Conservation (phyloP, 2,329 filamentous ascomycete species). For the Aspergillus neotritici region DNA sequence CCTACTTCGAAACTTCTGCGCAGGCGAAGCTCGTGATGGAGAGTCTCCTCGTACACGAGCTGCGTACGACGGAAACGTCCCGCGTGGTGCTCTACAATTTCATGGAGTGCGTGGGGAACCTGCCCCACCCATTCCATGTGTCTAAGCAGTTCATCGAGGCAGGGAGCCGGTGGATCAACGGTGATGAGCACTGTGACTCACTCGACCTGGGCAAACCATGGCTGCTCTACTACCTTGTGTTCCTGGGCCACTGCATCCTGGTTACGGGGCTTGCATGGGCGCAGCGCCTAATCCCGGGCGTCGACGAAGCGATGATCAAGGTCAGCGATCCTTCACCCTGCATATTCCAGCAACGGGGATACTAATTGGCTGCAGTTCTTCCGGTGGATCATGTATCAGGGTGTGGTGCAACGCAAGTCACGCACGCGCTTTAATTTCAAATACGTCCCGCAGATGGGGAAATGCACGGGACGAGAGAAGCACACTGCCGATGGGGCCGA, state of each 20-base stretch:
- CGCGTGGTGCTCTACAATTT: constrained; percentile 36
- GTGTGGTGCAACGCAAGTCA: constrained; percentile 27
- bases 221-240: constrained; percentile 10
- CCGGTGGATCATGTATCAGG: constrained; percentile 20
- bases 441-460: constrained; percentile 21
- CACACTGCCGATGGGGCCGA: not conserved
- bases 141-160: constrained; percentile 34
- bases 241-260: constrained; percentile 24
- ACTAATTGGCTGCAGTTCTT: constrained; percentile 3
- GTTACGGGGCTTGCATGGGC: constrained; percentile 21
- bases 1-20: constrained; percentile 51
- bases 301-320: constrained; percentile 22
- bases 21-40: constrained; percentile 60
- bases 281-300: constrained; percentile 20
- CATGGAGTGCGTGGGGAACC: constrained; percentile 33
- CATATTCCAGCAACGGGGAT: no score
- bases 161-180: constrained; percentile 37
- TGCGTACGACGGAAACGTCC: constrained; percentile 29
- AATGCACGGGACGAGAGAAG: constrained; percentile 6
- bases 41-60: constrained; percentile 6
- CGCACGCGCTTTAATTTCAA: constrained; percentile 32
- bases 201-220: constrained; percentile 31
- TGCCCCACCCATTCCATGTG: constrained; percentile 31
- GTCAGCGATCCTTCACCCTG: constrained; percentile 11
- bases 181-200: constrained; percentile 33